A percentile compares a stretch with the other conserved stretches of the same genome.
These are phyloP conservation scores for Zychaea mexicana DNA, from an alignment of 371 early-diverging fungal genomes.

Conservation along the genomic window DNA sequence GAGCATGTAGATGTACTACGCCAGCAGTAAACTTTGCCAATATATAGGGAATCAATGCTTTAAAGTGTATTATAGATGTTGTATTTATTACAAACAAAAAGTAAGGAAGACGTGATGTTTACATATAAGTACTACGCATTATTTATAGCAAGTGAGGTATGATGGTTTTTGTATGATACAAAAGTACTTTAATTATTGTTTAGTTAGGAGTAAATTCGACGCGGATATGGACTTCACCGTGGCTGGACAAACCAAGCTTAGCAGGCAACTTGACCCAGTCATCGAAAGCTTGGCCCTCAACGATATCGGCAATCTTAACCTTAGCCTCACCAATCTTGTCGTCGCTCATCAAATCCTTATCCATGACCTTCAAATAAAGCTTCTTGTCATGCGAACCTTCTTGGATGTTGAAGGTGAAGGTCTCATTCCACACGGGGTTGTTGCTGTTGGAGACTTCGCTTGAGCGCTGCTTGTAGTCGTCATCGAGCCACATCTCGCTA, in stretches of 20 bases:
- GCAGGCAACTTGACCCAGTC: constrained; percentile 38
- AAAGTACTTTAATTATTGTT: too few relatives aligned
- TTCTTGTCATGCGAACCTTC: constrained; percentile 32
- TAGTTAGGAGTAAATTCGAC: constrained; percentile 25
- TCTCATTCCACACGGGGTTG: constrained; percentile 45
- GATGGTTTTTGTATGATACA: too few relatives aligned
- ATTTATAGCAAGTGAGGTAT: too few relatives aligned
- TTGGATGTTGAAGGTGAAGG: constrained; percentile 39
- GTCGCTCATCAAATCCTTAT: constrained; percentile 33
- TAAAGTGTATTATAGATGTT: too few relatives aligned
- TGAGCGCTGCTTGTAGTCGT: constrained; percentile 43
- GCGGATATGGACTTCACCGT: constrained; percentile 40
- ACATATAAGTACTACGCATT: too few relatives aligned
- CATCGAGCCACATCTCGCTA: constrained; percentile 42
- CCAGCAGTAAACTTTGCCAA: too few relatives aligned
- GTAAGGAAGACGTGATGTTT: too few relatives aligned
- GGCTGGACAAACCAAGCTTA: constrained; percentile 35
- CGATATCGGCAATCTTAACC: constrained; percentile 30
- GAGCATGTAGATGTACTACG: too few relatives aligned
- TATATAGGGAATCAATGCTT: too few relatives aligned
- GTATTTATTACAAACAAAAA: too few relatives aligned
- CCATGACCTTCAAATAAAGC: constrained; percentile 36
- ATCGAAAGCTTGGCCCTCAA: constrained; percentile 29
- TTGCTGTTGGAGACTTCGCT: constrained; percentile 25
- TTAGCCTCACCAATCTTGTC: constrained; percentile 39